A percentile compares a stretch with the other conserved stretches of the same genome.
Conservation (phyloP, 208 protist species). For the Trypanosoma melophagium region DNA sequence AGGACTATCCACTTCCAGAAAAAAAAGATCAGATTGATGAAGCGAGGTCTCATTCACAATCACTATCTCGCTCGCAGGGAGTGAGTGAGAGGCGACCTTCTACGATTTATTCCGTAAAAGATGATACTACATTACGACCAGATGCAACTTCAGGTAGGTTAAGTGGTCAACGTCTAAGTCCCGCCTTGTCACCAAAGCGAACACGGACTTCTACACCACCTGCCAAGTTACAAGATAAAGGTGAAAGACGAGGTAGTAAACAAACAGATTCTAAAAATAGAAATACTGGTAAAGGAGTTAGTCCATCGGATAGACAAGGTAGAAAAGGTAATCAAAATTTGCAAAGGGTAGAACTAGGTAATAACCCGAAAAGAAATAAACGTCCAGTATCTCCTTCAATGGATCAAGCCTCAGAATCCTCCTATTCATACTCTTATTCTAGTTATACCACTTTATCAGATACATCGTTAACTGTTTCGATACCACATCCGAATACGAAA, state of each 20-base stretch:
- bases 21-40: background rate
- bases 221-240: background rate
- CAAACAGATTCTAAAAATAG: background rate
- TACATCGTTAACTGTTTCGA: background rate
- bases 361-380: background rate
- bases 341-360: too few species aligned
- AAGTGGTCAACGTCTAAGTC: conserved; percentile 15
- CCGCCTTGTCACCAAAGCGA: conserved; percentile 15
- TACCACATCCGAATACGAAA: background rate
- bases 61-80: background rate
- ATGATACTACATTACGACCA: background rate
- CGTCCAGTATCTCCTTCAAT: background rate
- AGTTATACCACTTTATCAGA: conserved; percentile 6
- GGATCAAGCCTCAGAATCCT: background rate
- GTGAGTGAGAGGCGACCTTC: background rate
- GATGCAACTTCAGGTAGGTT: background rate
- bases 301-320: background rate
- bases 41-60: background rate
- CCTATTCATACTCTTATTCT: conserved; percentile 25
- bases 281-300: too few species aligned
- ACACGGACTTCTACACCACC: background rate
- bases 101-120: background rate
- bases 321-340: background rate
- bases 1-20: background rate
- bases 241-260: background rate